These are phyloP conservation scores for Mycena epipterygia DNA, from an alignment of 768 basidiomycete species.

Conservation along the genomic window DNA sequence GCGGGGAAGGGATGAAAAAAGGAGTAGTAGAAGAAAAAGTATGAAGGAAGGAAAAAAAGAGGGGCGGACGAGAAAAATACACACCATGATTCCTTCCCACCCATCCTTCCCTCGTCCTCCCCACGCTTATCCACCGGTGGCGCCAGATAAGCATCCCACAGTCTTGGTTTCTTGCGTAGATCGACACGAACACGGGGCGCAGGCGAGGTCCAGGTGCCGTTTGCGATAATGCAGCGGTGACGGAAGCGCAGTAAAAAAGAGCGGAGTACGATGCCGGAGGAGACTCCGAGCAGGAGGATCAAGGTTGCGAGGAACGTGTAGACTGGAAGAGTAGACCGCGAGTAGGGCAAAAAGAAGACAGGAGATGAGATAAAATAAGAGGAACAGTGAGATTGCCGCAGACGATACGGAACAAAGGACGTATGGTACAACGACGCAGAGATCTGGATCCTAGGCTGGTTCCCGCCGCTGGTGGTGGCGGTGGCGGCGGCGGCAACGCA, in stretches of 20 bases:
- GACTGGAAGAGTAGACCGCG: too few species aligned
- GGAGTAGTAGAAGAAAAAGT: too few species aligned
- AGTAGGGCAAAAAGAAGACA: too few species aligned
- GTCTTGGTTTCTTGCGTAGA: conserved; percentile 59
- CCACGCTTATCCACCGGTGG: neutral
- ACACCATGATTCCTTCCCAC: conserved; percentile 30
- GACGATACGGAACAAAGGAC: neutral
- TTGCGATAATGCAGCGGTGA: conserved; percentile 69
- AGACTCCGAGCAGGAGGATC: conserved; percentile 77
- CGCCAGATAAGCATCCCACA: conserved; percentile 62
- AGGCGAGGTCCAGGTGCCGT: conserved; percentile 71
- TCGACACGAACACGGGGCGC: conserved; percentile 51
- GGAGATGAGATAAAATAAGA: too few species aligned
- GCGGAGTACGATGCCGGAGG: conserved; percentile 74
- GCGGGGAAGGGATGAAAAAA: too few species aligned
- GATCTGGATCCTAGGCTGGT: neutral
- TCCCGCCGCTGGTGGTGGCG: neutral
- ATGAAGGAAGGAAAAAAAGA: too few species aligned
- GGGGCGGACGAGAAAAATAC: neutral
- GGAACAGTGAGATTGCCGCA: neutral
- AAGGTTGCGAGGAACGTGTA: conserved; percentile 73
- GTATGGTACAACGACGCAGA: too few species aligned
- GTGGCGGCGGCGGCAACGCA: neutral
- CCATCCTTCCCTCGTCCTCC: conserved; percentile 25
- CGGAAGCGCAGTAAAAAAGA: conserved; percentile 75